Base-by-base conservation (phyloP, 106 monocot species). In the Dendrobium officinale region DNA sequence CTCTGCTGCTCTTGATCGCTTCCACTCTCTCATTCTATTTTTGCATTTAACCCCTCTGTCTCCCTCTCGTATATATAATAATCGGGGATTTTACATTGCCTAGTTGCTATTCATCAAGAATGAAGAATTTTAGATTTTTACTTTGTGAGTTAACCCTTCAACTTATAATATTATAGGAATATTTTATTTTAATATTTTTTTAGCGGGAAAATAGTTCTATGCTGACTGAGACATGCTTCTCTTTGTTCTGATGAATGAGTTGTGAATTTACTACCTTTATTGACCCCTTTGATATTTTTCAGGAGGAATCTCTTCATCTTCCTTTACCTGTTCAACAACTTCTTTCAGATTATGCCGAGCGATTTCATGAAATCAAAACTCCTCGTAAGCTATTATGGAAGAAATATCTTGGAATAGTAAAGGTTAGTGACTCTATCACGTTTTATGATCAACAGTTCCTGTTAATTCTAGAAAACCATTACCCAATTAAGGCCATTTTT, bases 321-420 rank as follows among this genome's bases (percentile, higher is more conserved):
- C 95, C 95, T 24, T 48, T 80, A 73, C 83, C 91, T 73, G 84
- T 99, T 75, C 89, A 99, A 44, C 85, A 84, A 82, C 55, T 95
- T 31, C 88, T 99, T 74, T 93, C 91, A 81, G 99, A 99, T 84
- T 99, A 93, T 89, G 91, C 93, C 16, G 93, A 90, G 73, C 91
- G 88, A 68, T 99, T 87, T 86, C 95, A 99, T 82, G 88, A 93
- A 80, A 87, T 99, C 55, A 99, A 99, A 88, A 82, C 93, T 56
- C 99, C 99, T 78, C 92, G 99, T 2, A 99, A 95, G 83, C 86
- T 99, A 49, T 77, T 88, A 67, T 99, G 99, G 99, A 91, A 90
- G 82, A 93, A 93, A 86, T 95, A 99, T 77, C 87, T 99, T 67
- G 99, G 99, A 83, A 88, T 83, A 6, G 91, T 99, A 55, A 95